Conservation (phyloP, 2,329 filamentous ascomycete genomes). For the Botryotinia narcissicola region DNA sequence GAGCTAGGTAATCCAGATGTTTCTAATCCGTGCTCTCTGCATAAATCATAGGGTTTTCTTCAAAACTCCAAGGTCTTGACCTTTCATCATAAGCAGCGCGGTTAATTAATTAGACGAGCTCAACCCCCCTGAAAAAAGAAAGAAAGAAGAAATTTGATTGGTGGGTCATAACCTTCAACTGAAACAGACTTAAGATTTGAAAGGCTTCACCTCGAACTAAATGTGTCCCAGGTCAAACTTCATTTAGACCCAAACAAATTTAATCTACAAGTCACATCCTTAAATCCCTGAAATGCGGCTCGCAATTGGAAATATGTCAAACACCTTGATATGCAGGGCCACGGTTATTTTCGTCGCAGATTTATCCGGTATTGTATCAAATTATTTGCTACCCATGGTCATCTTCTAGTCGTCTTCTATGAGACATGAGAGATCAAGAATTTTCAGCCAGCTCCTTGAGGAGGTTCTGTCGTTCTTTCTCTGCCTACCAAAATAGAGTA, state of each 20-base stretch:
- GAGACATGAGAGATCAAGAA: conserved; percentile 4
- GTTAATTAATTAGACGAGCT: conserved; percentile 19
- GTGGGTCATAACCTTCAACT: conserved; percentile 3
- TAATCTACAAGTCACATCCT: neutral
- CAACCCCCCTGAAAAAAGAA: conserved; percentile 4
- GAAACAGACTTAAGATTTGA: conserved; percentile 18
- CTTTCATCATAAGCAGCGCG: conserved; percentile 6
- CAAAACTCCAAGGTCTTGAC: neutral
- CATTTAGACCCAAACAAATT: conserved; percentile 10
- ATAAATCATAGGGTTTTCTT: neutral
- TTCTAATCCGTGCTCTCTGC: neutral
- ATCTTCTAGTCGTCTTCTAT: neutral
- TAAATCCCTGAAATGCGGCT: neutral
- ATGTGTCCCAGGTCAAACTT: conserved; percentile 17
- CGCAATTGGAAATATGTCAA: neutral
- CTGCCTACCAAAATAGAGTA: neutral
- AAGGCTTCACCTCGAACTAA: conserved; percentile 10
- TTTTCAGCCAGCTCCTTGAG: neutral
- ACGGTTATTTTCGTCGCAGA: conserved; percentile 11
- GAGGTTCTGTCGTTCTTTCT: neutral
- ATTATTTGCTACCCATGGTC: neutral
- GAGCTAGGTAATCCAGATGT: neutral
- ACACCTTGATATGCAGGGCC: conserved; percentile 8
- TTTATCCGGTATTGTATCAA: neutral
- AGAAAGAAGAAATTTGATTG: conserved; percentile 11